A percentile compares a stretch with the other conserved stretches of the same genome.
Evolutionary conservation across 1,284 basidiomycete genomes (phyloP).

Genomic region (Apiotrichum gracile): DNA sequence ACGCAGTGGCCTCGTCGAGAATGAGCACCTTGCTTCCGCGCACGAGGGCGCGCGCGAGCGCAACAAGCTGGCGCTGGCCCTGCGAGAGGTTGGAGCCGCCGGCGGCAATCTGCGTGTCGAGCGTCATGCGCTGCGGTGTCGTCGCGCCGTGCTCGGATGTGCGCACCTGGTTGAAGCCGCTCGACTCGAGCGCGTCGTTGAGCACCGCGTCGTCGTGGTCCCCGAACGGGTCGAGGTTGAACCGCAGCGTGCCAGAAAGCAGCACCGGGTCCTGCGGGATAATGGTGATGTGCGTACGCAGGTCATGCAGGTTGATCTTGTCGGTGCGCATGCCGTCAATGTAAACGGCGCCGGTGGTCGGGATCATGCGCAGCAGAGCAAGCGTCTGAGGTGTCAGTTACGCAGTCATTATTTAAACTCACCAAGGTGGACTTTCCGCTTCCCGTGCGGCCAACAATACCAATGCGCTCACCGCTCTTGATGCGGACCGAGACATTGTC

Average conservation of each 20-base stretch:
- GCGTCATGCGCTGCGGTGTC: conserved; percentile 41
- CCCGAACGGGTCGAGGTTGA: conserved; percentile 69
- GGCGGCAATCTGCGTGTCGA: conserved; percentile 44
- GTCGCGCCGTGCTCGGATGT: conserved; percentile 22
- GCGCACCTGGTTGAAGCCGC: conserved; percentile 44
- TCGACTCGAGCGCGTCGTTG: conserved; percentile 51
- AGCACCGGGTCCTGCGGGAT: conserved; percentile 58
- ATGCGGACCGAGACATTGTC: conserved; percentile 56
- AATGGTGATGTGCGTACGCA: conserved; percentile 54
- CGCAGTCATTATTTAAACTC: neutral
- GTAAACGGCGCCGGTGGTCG: conserved; percentile 54
- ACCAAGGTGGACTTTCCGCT: conserved; percentile 60
- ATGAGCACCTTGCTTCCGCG: conserved; percentile 52
- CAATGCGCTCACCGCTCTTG: conserved; percentile 58
- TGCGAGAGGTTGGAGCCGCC: conserved; percentile 61
- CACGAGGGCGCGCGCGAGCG: conserved; percentile 54
- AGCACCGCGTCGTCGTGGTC: conserved; percentile 62
- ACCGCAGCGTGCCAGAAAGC: conserved; percentile 71
- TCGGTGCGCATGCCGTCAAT: conserved; percentile 47
- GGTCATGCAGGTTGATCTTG: conserved; percentile 58
- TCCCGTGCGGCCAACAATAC: conserved; percentile 64
- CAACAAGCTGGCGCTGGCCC: conserved; percentile 63
- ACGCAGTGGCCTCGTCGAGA: conserved; percentile 53
- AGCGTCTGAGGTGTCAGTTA: conserved; percentile 28
- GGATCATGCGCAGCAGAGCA: conserved; percentile 51